These are phyloP conservation scores for Trichoderma atrobrunneum DNA, from an alignment of 2,329 filamentous ascomycete genomes.

Conservation along the genomic window DNA sequence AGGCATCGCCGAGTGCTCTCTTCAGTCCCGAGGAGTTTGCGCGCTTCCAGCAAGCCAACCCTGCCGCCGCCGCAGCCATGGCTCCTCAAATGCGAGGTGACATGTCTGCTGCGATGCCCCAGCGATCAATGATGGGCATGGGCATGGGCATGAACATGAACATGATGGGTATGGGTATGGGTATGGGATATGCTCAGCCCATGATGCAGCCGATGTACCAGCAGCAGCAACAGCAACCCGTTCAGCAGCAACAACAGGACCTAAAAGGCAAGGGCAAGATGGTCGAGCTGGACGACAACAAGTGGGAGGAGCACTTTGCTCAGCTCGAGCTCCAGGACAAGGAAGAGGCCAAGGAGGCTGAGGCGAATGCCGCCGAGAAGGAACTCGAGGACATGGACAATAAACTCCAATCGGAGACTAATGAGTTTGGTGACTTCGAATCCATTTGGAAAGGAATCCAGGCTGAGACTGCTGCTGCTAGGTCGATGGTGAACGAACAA, in stretches of 20 bases:
- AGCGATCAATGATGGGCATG: constrained; percentile 60
- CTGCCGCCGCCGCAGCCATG: constrained; percentile 51
- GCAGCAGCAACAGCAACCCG: constrained; percentile 47
- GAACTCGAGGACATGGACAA: constrained; percentile 86
- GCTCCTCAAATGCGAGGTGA: constrained; percentile 55
- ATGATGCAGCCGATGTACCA: constrained; percentile 53
- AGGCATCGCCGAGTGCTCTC: constrained; percentile 53
- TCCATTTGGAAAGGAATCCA: constrained; percentile 82
- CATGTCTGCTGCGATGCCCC: constrained; percentile 46
- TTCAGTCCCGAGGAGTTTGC: constrained; percentile 86
- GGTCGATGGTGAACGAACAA: constrained; percentile 67
- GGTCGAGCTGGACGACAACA: constrained; percentile 86
- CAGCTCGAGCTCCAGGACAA: constrained; percentile 72
- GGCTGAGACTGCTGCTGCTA: constrained; percentile 68
- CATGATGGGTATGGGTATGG: constrained; percentile 51
- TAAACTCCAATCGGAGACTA: constrained; percentile 64
- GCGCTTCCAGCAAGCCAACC: constrained; percentile 74
- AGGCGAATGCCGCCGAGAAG: constrained; percentile 67
- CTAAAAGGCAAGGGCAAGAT: constrained; percentile 85
- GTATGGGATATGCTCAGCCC: constrained; percentile 50
- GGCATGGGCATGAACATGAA: constrained; percentile 51
- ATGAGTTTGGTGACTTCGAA: constrained; percentile 84
- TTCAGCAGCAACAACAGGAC: constrained; percentile 48
- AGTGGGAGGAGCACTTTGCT: constrained; percentile 96
- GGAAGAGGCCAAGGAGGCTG: constrained; percentile 43